A percentile compares a stretch with the other conserved stretches of the same genome.
Conservation (phyloP, 768 basidiomycete genomes). For the Boletellus emodensis region DNA sequence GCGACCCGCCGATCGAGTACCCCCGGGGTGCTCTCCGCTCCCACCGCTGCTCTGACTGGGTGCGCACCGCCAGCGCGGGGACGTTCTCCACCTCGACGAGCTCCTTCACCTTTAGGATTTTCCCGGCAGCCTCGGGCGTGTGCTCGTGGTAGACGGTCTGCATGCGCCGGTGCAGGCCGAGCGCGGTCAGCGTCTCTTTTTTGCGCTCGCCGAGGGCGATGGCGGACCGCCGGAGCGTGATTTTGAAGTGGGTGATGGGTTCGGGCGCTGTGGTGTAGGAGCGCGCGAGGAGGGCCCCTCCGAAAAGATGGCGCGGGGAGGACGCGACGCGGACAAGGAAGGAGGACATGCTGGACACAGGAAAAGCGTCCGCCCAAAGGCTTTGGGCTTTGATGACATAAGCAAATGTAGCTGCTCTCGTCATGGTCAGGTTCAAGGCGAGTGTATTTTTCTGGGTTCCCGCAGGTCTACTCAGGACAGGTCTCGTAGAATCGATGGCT, state of each 20-base stretch:
- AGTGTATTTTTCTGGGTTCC: background rate
- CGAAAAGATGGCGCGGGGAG: constrained; percentile 8
- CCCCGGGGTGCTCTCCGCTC: constrained; percentile 67
- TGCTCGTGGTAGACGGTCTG: constrained; percentile 83
- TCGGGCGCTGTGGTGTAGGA: constrained; percentile 6
- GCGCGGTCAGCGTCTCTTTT: constrained; percentile 70
- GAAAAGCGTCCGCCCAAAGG: no score
- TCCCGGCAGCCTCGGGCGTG: constrained; percentile 72
- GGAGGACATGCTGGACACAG: no score
- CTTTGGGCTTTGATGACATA: constrained; percentile 11
- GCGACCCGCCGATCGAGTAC: constrained; percentile 50
- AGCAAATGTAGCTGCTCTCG: background rate
- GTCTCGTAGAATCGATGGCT: constrained; percentile 75
- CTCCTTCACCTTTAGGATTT: constrained; percentile 86
- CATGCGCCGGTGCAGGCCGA: constrained; percentile 79
- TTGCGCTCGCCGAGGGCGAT: constrained; percentile 74
- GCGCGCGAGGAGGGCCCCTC: constrained; percentile 14
- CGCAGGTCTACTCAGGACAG: background rate
- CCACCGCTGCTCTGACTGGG: constrained; percentile 62
- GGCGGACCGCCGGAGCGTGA: constrained; percentile 83
- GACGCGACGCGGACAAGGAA: no score
- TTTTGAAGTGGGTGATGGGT: constrained; percentile 75
- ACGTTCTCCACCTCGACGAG: constrained; percentile 87
- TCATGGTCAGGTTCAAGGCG: constrained; percentile 75
- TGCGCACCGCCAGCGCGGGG: constrained; percentile 57